phyloP scores from a whole-genome alignment of 768 basidiomycete genomes.

The Trametes cubensis region DNA sequence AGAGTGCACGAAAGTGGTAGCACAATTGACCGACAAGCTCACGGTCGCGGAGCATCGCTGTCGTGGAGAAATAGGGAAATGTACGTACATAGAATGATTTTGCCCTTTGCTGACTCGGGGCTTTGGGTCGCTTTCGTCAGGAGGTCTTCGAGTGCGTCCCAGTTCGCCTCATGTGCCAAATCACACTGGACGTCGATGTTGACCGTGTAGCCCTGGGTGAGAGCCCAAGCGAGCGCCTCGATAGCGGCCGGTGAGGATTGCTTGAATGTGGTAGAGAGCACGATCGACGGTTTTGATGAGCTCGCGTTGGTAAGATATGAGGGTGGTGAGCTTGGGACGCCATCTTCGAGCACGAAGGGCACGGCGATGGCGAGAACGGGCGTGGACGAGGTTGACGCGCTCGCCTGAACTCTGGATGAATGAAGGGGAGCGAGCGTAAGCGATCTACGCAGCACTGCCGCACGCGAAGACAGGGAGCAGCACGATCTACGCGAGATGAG shows the following conservation, averaged over 20 bases:
- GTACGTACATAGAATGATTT: slow-evolving; percentile 66
- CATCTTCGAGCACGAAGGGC: slow-evolving; percentile 61
- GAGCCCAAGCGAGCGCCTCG: slow-evolving; percentile 65
- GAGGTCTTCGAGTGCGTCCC: slow-evolving; percentile 73
- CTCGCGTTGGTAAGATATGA: slow-evolving; percentile 37
- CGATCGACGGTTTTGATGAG: slow-evolving; percentile 46
- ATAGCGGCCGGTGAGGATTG: slow-evolving; percentile 50
- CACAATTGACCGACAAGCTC: neutral
- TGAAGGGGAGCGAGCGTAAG: neutral
- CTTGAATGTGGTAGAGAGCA: slow-evolving; percentile 61
- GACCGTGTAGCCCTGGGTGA: slow-evolving; percentile 62
- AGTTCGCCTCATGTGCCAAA: slow-evolving; percentile 52
- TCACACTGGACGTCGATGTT: slow-evolving; percentile 69
- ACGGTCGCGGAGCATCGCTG: neutral
- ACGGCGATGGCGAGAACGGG: slow-evolving; percentile 60
- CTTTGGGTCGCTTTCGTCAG: slow-evolving; percentile 59
- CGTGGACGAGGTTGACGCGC: slow-evolving; percentile 12
- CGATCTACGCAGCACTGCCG: slow-evolving; percentile 5
- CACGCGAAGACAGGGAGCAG: slow-evolving; percentile 1
- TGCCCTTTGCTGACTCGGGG: slow-evolving; percentile 38
- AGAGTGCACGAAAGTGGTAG: neutral
- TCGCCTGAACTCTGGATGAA: slow-evolving; percentile 17
- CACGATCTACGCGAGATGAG: slow-evolving; percentile 14
- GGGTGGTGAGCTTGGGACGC: slow-evolving; percentile 43
- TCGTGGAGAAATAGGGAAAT: neutral